Percentiles rank a stretch among this genome's conserved stretches.
phyloP scores from a whole-genome alignment of 2,329 filamentous ascomycete genomes.

The Fusarium caatingaense region DNA sequence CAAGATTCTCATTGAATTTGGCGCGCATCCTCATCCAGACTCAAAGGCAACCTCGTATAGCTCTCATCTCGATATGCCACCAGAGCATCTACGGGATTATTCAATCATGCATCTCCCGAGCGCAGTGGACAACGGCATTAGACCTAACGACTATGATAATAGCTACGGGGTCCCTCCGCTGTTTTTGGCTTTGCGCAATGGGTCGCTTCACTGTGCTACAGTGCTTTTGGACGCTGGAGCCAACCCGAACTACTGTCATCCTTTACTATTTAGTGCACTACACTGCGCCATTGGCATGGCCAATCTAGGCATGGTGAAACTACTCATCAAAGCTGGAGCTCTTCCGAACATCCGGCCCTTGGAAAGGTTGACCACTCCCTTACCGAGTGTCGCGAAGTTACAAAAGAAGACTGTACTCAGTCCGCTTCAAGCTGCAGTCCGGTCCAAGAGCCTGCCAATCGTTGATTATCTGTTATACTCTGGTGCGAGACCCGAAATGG shows the following conservation, averaged over 20 bases:
- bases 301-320: accelerated
- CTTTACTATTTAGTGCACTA: not conserved
- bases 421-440: not conserved
- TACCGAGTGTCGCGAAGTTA: accelerated
- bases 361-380: accelerated
- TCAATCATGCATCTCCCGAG: not conserved
- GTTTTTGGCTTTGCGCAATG: not conserved
- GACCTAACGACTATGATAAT: accelerated
- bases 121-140: not conserved
- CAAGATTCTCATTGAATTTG: not conserved
- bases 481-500: not conserved
- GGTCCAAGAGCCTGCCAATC: accelerated
- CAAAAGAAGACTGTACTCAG: not conserved
- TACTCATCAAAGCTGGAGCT: not conserved
- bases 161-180: not conserved
- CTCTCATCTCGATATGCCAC: not conserved
- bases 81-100: not conserved
- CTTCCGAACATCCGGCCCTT: accelerated
- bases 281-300: accelerated
- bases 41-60: no score
- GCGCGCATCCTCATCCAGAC: not conserved
- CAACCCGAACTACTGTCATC: not conserved
- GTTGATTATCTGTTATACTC: not conserved
- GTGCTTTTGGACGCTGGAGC: accelerated
- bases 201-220: accelerated